Conservation (phyloP, 495 filamentous ascomycete genomes). For the Neurospora hispaniola region DNA sequence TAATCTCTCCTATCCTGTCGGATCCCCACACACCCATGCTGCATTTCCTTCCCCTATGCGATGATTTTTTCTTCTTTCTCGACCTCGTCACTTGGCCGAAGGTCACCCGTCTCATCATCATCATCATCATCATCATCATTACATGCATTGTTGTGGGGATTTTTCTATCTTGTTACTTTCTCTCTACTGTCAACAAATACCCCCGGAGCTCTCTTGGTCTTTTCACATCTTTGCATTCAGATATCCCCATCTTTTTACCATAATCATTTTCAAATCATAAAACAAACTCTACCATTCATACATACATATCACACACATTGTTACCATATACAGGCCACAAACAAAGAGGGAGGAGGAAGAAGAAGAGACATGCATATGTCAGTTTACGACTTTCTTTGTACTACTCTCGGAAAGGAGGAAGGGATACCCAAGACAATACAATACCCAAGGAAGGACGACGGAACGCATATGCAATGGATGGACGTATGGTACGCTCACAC, state of each 20-base stretch:
- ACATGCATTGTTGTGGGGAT: not conserved
- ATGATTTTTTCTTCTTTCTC: not conserved
- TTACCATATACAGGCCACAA: not conserved
- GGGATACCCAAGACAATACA: not conserved
- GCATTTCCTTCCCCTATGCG: not conserved
- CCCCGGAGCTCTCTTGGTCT: not conserved
- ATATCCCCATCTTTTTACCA: not conserved
- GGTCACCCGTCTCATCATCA: not conserved
- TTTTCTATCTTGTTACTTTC: not conserved
- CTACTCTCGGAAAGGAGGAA: not conserved
- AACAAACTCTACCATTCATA: not conserved
- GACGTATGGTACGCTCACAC: not conserved
- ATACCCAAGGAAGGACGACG: not conserved
- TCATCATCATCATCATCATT: not conserved
- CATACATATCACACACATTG: not conserved
- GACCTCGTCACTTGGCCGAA: not conserved
- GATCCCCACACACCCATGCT: not conserved
- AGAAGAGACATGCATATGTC: not conserved
- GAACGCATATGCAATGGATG: not conserved
- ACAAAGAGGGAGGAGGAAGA: not conserved
- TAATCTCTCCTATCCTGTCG: not conserved
- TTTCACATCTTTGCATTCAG: not conserved
- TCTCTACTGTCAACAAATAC: not conserved
- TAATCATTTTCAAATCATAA: not conserved
- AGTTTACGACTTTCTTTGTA: not conserved